Percentiles rank a stretch among this genome's conserved stretches.
Evolutionary conservation across 805 yeast species (phyloP).

Genomic region (Lipomyces sp.): DNA sequence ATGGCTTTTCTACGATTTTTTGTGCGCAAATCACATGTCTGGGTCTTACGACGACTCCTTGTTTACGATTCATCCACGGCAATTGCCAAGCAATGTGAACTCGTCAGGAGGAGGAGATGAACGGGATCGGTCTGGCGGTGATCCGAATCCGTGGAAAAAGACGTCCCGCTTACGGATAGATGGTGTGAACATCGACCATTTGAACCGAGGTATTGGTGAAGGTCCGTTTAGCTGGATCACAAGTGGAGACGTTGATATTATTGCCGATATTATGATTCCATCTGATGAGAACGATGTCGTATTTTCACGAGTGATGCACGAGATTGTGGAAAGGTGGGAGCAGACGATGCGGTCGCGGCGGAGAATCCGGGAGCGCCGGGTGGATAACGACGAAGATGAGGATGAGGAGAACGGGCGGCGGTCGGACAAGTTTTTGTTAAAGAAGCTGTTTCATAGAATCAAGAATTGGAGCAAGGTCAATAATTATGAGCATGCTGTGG

Average conservation of each 20-base stretch:
- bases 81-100: constrained; percentile 48
- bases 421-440: constrained; percentile 1
- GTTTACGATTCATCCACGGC: constrained; percentile 86
- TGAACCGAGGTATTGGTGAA: constrained; percentile 77
- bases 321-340: constrained; percentile 51
- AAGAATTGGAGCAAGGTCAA: neutral
- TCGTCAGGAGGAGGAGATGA: constrained; percentile 41
- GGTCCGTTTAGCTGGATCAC: constrained; percentile 99
- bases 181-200: constrained; percentile 81
- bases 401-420: constrained; percentile 26
- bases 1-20: constrained; percentile 87
- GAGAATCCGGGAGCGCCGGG: neutral
- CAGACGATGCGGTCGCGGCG: constrained; percentile 39
- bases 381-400: constrained; percentile 27
- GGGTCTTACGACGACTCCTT: constrained; percentile 93
- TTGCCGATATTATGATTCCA: constrained; percentile 88
- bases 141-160: constrained; percentile 67
- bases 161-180: constrained; percentile 84
- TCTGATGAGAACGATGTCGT: constrained; percentile 60
- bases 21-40: constrained; percentile 81
- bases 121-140: constrained; percentile 43
- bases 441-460: neutral
- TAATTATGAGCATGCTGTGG: constrained; percentile 12
- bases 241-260: constrained; percentile 87
- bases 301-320: constrained; percentile 46